A percentile compares a stretch with the other conserved stretches of the same genome.
Conservation (phyloP, 306 rosid species). For the Begonia masoniana region DNA sequence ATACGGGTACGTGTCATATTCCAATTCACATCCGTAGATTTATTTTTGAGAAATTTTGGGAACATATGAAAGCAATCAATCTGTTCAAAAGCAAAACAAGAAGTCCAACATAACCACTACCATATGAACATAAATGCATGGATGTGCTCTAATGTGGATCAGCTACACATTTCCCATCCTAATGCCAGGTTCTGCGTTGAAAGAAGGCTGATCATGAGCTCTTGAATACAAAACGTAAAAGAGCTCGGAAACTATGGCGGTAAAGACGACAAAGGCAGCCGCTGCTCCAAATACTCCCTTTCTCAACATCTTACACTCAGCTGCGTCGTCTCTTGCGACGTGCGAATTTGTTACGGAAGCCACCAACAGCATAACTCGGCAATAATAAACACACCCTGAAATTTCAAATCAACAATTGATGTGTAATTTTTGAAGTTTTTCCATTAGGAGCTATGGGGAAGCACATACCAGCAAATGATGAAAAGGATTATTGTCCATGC, state of each 20-base stretch:
- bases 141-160: too few species aligned
- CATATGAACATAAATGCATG: too few species aligned
- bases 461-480: slow-evolving; percentile 57
- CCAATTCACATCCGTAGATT: too few species aligned
- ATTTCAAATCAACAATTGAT: slow-evolving; percentile 4
- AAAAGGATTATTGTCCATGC: slow-evolving; percentile 64
- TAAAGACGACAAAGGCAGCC: slow-evolving; percentile 67
- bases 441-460: background rate
- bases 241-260: slow-evolving; percentile 62
- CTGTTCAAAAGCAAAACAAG: too few species aligned
- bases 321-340: slow-evolving; percentile 39
- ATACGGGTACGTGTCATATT: too few species aligned
- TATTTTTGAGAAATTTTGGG: too few species aligned
- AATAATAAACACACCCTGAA: slow-evolving; percentile 58
- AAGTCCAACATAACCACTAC: too few species aligned
- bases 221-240: slow-evolving; percentile 60
- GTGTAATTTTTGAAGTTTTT: background rate
- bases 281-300: slow-evolving; percentile 74
- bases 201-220: slow-evolving; percentile 39
- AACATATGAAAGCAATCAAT: too few species aligned
- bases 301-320: slow-evolving; percentile 43
- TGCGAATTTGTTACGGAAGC: slow-evolving; percentile 63
- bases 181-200: slow-evolving; percentile 56
- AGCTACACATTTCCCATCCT: slow-evolving; percentile 47
- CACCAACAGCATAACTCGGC: slow-evolving; percentile 47